Base-by-base conservation (phyloP, 306 rosid species). In the Quercus parvula region DNA sequence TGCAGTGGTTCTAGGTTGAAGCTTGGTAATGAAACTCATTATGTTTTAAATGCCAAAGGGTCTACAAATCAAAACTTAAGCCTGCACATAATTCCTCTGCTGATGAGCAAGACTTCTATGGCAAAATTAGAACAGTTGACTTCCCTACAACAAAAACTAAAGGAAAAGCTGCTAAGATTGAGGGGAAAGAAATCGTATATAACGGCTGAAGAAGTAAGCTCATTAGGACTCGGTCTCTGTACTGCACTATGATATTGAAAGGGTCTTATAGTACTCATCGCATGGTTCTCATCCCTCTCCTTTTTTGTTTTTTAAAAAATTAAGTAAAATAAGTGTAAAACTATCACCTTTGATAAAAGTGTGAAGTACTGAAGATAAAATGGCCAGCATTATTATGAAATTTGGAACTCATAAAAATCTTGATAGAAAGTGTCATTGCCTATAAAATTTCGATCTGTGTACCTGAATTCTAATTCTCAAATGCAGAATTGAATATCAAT, bases 21-120 rank as follows among this genome's bases (percentile, higher is more conserved):
- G 86, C 81, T 91, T 58, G 91, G 84, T 46, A 84, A 81, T 44
- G 87, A 76, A 5, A 75, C 88, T 90, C 96, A 92, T 70, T 95
- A 91, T 86, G 74, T 57, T 30, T 66, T 93, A 85, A 88, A 95
- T 82, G 52, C 93, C 67, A 80, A 89, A 74, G 98, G 99, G 70
- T 87, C 89, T 35, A 87, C 82, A 93, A 91, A 79, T 67, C 79
- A 70, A 68, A 75, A 4, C 68, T 93, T 70, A 90, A 86, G 85
- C 94, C 96, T 82, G 86, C 87, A 17, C 93, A 93, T 19, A 79
- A 70, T 44, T 83, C 94, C 61, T 79, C 71, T 70, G 79, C 86
- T 0, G 86, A 89, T 41, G 94, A 88, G 89, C 87, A 91, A 76
- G 74, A 86, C 70, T 86, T 89, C 93, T 5, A 80, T 93, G 94